Conservation (phyloP, 2,329 filamentous ascomycete genomes). For the Colletotrichum magnum region DNA sequence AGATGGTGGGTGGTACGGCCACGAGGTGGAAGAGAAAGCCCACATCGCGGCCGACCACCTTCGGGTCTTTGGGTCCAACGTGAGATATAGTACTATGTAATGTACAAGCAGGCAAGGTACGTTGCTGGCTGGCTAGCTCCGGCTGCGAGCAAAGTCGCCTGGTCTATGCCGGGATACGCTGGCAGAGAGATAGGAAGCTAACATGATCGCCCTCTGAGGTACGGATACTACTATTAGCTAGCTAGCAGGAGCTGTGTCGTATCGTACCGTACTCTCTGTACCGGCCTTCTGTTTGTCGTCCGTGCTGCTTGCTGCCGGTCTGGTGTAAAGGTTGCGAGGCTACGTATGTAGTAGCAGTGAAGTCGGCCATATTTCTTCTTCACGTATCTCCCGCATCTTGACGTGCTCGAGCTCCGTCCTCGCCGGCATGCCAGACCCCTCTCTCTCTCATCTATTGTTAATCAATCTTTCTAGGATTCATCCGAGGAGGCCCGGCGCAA, state of each 20-base stretch:
- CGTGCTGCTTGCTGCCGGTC: not conserved
- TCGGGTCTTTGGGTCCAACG: not conserved
- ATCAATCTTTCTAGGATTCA: conserved; percentile 13
- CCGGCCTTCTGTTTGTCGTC: not conserved
- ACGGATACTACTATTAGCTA: too few relatives aligned
- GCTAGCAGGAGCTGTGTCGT: too few relatives aligned
- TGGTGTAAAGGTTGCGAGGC: not conserved
- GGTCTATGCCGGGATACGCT: not conserved
- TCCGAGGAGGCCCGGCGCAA: conserved; percentile 14
- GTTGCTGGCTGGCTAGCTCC: conserved; percentile 1
- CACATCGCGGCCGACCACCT: conserved; percentile 15
- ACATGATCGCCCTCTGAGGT: not conserved
- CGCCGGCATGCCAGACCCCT: conserved; percentile 3
- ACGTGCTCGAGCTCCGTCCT: conserved; percentile 11
- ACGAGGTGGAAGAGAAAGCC: conserved; percentile 2
- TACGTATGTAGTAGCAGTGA: not conserved
- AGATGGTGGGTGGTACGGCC: conserved; percentile 16
- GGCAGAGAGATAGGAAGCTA: conserved; percentile 8
- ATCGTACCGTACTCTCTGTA: not conserved
- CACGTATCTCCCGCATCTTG: conserved; percentile 12
- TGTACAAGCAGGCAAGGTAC: not conserved
- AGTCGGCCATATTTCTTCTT: conserved; percentile 28
- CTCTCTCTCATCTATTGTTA: not conserved
- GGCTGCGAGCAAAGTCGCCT: not conserved
- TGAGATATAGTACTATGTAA: too few relatives aligned